phyloP scores from a whole-genome alignment of 1,139 yeast species.

The Saccharomycopsis hybrid region DNA sequence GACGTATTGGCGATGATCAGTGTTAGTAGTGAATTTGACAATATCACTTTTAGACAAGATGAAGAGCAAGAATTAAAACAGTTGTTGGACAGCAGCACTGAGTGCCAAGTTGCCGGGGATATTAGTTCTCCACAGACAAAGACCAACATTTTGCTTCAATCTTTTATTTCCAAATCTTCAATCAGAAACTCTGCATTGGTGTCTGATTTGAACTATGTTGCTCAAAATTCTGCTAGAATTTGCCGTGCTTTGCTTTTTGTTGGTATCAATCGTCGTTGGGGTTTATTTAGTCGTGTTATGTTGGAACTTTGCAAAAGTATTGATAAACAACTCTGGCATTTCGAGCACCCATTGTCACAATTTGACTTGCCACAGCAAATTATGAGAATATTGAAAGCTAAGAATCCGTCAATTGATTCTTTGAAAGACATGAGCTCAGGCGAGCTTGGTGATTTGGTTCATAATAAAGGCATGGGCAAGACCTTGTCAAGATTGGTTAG shows the following conservation, averaged over 20 bases:
- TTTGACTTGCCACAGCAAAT: constrained; percentile 73
- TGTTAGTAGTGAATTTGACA: constrained; percentile 92
- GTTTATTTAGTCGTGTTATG: constrained; percentile 65
- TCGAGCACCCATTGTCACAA: constrained; percentile 85
- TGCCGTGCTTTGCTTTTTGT: constrained; percentile 84
- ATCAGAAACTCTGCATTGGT: constrained; percentile 74
- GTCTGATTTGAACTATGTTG: constrained; percentile 88
- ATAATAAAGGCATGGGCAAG: constrained; percentile 68
- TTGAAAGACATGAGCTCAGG: constrained; percentile 66
- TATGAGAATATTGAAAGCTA: constrained; percentile 53
- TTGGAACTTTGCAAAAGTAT: constrained; percentile 79
- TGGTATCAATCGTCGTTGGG: constrained; percentile 89
- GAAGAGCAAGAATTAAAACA: constrained; percentile 68
- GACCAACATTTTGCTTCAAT: constrained; percentile 80
- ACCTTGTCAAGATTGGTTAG: constrained; percentile 55
- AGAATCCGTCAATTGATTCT: constrained; percentile 62
- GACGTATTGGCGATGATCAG: constrained; percentile 85
- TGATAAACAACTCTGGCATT: constrained; percentile 81
- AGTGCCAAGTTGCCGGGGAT: constrained; percentile 81
- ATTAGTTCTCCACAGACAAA: constrained; percentile 76
- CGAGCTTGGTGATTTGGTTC: constrained; percentile 87
- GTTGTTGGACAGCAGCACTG: constrained; percentile 54
- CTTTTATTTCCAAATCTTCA: constrained; percentile 71
- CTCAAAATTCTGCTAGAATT: constrained; percentile 91
- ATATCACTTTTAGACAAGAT: constrained; percentile 82